Conservation (phyloP, 2,329 filamentous ascomycete genomes). For the Colletotrichum gigasporum region DNA sequence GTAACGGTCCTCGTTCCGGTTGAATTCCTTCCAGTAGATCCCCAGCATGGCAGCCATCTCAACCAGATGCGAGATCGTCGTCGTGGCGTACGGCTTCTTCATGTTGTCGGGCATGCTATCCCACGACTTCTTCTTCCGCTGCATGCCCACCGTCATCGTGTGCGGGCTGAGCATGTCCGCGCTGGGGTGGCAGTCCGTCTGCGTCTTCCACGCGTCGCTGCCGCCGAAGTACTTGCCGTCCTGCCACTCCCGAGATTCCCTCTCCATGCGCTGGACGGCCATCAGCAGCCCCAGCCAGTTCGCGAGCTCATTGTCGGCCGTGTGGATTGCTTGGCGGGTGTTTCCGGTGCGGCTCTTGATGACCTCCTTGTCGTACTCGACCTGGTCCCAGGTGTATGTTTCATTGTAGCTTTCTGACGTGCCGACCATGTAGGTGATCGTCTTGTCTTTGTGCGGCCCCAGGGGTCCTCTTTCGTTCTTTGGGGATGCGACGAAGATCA, state of each 20-base stretch:
- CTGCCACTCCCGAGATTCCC: conserved; percentile 27
- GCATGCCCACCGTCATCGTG: conserved; percentile 20
- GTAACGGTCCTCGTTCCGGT: conserved; percentile 45
- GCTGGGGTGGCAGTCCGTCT: neutral
- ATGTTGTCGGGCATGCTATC: conserved; percentile 27
- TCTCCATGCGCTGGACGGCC: conserved; percentile 29
- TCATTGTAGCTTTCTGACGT: conserved; percentile 18
- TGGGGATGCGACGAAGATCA: conserved; percentile 26
- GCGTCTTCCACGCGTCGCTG: conserved; percentile 9
- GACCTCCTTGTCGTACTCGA: conserved; percentile 6
- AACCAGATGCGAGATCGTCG: conserved; percentile 46
- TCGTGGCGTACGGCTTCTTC: conserved; percentile 45
- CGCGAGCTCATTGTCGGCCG: conserved; percentile 24
- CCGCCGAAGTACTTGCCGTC: conserved; percentile 17
- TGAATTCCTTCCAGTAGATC: conserved; percentile 53
- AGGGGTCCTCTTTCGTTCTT: conserved; percentile 6
- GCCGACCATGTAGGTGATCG: conserved; percentile 29
- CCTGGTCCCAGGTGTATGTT: conserved; percentile 18
- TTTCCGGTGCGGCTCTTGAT: conserved; percentile 3
- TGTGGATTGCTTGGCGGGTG: conserved; percentile 24
- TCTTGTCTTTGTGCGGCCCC: conserved; percentile 2
- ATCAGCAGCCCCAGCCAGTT: conserved; percentile 24
- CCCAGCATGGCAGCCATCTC: conserved; percentile 48
- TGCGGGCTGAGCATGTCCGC: neutral
- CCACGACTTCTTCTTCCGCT: conserved; percentile 29